phyloP scores from a whole-genome alignment of 805 yeast species.

The Sugiyamaella floridensis region DNA sequence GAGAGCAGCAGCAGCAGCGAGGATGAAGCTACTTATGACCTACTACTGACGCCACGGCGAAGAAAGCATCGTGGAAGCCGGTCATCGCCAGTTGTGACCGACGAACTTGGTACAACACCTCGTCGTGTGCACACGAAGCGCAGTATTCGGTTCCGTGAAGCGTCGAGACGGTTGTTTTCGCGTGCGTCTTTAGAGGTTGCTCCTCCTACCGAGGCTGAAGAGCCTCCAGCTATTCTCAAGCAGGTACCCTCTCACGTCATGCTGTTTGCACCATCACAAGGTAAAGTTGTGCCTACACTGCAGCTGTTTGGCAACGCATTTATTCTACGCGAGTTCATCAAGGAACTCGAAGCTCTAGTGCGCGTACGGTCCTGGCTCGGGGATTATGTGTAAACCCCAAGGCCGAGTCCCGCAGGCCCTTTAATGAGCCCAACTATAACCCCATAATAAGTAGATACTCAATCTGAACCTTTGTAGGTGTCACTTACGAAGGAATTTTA shows the following conservation, averaged over 20 bases:
- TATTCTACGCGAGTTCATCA: constrained; percentile 23
- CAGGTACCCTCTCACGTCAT: not conserved
- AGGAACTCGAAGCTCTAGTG: constrained; percentile 25
- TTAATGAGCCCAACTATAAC: not conserved
- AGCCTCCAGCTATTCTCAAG: not conserved
- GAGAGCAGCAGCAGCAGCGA: not conserved
- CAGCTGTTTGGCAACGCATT: constrained; percentile 23
- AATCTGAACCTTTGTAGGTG: too few species aligned
- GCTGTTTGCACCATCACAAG: constrained; percentile 1
- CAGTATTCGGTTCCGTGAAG: not conserved
- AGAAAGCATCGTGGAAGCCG: not conserved
- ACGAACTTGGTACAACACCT: constrained; percentile 4
- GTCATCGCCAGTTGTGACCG: constrained; percentile 1
- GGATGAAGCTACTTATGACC: not conserved
- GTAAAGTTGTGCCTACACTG: constrained; percentile 4
- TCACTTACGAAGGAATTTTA: too few species aligned
- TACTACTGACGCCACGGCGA: constrained; percentile 4
- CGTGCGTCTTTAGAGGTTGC: not conserved
- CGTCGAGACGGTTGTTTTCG: not conserved
- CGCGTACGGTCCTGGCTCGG: constrained; percentile 22
- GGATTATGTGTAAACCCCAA: constrained; percentile 6
- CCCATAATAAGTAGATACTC: too few species aligned
- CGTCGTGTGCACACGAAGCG: constrained; percentile 1
- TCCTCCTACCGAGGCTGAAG: not conserved
- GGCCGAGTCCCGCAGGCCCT: not conserved